Evolutionary conservation across 495 filamentous ascomycete genomes (phyloP).

Genomic region (Penicillium alfredii): DNA sequence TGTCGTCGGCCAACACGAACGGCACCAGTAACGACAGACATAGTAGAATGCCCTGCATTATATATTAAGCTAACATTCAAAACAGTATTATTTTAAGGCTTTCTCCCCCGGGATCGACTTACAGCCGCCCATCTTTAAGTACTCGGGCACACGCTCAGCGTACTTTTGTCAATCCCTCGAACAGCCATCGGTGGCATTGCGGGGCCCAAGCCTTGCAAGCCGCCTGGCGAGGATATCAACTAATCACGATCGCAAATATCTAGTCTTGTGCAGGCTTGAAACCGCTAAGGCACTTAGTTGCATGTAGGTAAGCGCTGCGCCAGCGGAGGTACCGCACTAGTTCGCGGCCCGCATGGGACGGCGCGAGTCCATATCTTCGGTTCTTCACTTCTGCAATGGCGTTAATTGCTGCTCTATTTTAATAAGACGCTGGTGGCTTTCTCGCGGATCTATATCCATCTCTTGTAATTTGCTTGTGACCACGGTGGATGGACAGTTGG

Average conservation of each 20-base stretch:
- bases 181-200: too few relatives aligned
- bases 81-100: too few relatives aligned
- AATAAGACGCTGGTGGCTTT: too few relatives aligned
- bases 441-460: too few relatives aligned
- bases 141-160: background rate
- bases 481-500: too few relatives aligned
- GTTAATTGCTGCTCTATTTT: too few relatives aligned
- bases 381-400: too few relatives aligned
- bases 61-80: conserved; percentile 2
- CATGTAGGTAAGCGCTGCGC: conserved; percentile 14
- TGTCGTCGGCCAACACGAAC: conserved; percentile 17
- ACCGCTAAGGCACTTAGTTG: conserved; percentile 4
- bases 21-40: conserved; percentile 15
- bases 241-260: conserved; percentile 1
- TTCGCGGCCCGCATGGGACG: conserved; percentile 8
- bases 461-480: too few relatives aligned
- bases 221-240: conserved; percentile 1
- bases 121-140: background rate
- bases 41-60: conserved; percentile 8
- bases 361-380: conserved; percentile 4
- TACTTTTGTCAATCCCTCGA: background rate
- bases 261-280: conserved; percentile 5
- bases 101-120: too few relatives aligned
- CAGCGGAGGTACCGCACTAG: background rate
- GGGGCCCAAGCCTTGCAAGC: conserved; percentile 4